Evolutionary conservation across 1,284 basidiomycete species (phyloP), one percentile per base, ranked within the genome.

Genomic region (Trichosporon asahii): DNA sequence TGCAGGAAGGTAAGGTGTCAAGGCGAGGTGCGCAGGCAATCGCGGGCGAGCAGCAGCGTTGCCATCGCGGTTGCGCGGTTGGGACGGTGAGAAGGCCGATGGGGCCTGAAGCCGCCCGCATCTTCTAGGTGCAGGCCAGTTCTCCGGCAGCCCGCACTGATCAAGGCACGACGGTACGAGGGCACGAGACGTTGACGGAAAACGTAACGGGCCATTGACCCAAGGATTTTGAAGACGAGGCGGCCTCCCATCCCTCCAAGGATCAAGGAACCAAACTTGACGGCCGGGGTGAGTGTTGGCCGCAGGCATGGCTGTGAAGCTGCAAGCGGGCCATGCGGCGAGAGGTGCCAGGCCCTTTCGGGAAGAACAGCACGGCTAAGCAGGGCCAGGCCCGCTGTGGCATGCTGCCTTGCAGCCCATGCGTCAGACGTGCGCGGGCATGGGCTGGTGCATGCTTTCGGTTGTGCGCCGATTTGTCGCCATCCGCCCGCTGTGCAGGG

Each of bases 211-310:
- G 27, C 15, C 6, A 8, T 8, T 31, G 57, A 61, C 27, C 57
- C 57, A 61, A 61, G 57, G 27, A 33, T 61, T 11, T 15, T 21
- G 25, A 53, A 9, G 49, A 53, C 49, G 11, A 21, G 49, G 4
- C 33, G 11, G 23, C 57, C 15, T 4, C 9, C 21, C 27, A 31
- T n/a, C 15, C 57, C 15, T 8, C 29, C 57, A 21, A 53, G 57
- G 57, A 61, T 23, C 27, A 33, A 61, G 57, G 57, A 61, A 61
- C 57, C 57, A 61, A 61, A 61, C 57, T 61, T 61, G 57, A 33
- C 27, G 9, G 29, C n/a, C 18, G 6, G n/a, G 27, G 57, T 61
- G 57, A 18, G 29, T 12, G 57, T 61, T 44, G 40, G 40, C 40
- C 40, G 40, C 40, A 44, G 18, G 15, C 40, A 44, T n/a, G 40